phyloP scores from a whole-genome alignment of 352 stramenopile species.

The Peronospora belbahrii region DNA sequence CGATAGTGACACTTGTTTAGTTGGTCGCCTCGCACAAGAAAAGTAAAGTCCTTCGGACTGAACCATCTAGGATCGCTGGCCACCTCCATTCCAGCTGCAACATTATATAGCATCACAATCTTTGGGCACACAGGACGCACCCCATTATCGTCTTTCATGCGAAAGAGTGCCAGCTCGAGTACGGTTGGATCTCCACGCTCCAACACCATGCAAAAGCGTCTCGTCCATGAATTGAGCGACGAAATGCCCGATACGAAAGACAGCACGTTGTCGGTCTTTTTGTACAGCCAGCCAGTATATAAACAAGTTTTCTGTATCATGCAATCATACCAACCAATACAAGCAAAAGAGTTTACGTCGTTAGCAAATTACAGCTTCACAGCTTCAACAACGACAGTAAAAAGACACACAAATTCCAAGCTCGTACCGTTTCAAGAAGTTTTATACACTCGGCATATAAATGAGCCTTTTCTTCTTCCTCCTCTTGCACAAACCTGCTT shows the following conservation, averaged over 20 bases:
- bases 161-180: constrained; percentile 69
- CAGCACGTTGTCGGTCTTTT: constrained; percentile 55
- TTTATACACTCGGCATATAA: constrained; percentile 45
- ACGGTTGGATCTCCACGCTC: constrained; percentile 47
- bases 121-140: constrained; percentile 45
- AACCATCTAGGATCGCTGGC: constrained; percentile 60
- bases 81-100: constrained; percentile 36
- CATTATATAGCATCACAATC: constrained; percentile 54
- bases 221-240: constrained; percentile 56
- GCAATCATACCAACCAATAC: neutral
- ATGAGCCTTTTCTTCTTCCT: constrained; percentile 17
- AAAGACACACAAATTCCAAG: neutral
- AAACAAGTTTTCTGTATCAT: constrained; percentile 39
- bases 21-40: constrained; percentile 35
- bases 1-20: constrained; percentile 32
- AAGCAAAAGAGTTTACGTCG: neutral
- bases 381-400: neutral
- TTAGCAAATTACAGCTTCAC: neutral
- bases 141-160: constrained; percentile 31
- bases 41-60: constrained; percentile 56
- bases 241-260: constrained; percentile 51
- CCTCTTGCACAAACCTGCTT: constrained; percentile 22
- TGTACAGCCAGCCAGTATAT: constrained; percentile 56
- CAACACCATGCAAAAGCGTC: constrained; percentile 62
- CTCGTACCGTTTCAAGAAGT: constrained; percentile 41